Percentiles rank a stretch among this genome's conserved stretches.
Conservation (phyloP, 257 asterid species). For the Cynanchum wilfordii region DNA sequence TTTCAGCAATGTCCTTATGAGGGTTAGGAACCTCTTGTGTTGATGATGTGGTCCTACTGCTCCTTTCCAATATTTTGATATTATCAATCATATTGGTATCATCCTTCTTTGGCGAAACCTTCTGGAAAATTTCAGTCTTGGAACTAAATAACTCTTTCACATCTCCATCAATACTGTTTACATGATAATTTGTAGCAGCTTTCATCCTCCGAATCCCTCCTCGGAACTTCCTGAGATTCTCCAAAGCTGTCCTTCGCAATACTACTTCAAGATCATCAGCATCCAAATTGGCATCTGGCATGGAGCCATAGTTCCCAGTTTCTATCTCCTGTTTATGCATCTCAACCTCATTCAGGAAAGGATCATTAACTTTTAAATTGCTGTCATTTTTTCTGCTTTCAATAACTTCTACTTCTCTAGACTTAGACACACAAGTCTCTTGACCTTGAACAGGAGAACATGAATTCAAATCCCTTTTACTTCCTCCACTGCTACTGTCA, state of each 20-base stretch:
- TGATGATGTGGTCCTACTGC: constrained; percentile 20
- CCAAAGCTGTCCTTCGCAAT: constrained; percentile 83
- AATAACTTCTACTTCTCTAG: constrained; percentile 6
- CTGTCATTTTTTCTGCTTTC: constrained; percentile 22
- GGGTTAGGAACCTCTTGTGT: constrained; percentile 17
- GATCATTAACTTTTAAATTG: constrained; percentile 14
- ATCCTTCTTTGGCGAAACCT: constrained; percentile 22
- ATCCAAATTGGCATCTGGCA: constrained; percentile 27
- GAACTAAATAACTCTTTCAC: constrained; percentile 16
- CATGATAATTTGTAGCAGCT: constrained; percentile 16
- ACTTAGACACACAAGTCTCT: constrained; percentile 13
- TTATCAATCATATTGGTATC: constrained; percentile 10
- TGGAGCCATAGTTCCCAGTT: constrained; percentile 22
- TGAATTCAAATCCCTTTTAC: constrained; percentile 28
- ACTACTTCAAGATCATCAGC: constrained; percentile 52
- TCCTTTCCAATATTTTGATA: constrained; percentile 15
- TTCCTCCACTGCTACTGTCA: constrained; percentile 43
- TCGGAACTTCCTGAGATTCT: constrained; percentile 62
- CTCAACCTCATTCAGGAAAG: constrained; percentile 17
- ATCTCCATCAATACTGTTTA: constrained; percentile 24
- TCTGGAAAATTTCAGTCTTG: constrained; percentile 17
- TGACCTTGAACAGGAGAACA: constrained; percentile 24
- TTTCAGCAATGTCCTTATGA: constrained; percentile 21
- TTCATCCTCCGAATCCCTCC: constrained; percentile 28
- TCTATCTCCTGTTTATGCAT: constrained; percentile 17